A percentile compares a stretch with the other conserved stretches of the same genome.
phyloP scores from a whole-genome alignment of 1,284 basidiomycete species.

The Hemileia vastatrix region DNA sequence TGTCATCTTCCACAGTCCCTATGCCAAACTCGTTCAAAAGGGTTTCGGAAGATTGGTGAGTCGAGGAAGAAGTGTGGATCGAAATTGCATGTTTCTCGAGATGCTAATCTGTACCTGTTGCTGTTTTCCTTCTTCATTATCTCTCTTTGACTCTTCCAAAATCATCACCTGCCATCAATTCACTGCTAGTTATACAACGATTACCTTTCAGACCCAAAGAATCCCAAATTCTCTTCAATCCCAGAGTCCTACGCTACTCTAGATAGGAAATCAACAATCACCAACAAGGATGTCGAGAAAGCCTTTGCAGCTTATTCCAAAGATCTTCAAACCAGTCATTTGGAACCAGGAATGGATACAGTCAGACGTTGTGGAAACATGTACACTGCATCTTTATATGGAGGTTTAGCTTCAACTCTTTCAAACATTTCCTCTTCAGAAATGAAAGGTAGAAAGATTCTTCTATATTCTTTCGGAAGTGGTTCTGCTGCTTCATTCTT shows the following conservation, averaged over 20 bases:
- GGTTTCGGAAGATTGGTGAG: constrained; percentile 70
- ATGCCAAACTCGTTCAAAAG: constrained; percentile 97
- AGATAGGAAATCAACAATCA: constrained; percentile 62
- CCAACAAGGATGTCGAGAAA: constrained; percentile 92
- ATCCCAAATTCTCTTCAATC: constrained; percentile 64
- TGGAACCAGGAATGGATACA: too few species aligned
- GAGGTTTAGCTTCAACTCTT: constrained; percentile 74
- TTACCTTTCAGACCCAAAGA: constrained; percentile 68
- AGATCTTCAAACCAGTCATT: constrained; percentile 62
- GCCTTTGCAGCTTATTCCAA: constrained; percentile 65
- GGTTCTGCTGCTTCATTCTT: constrained; percentile 89
- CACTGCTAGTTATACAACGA: constrained; percentile 62
- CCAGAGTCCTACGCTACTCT: constrained; percentile 59
- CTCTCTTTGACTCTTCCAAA: background rate
- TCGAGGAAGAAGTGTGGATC: constrained; percentile 17
- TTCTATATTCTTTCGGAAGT: constrained; percentile 85
- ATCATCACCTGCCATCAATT: constrained; percentile 2
- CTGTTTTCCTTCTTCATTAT: background rate
- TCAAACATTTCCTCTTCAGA: constrained; percentile 58
- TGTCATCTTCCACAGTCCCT: constrained; percentile 55
- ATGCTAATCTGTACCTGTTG: constrained; percentile 3
- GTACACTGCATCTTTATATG: constrained; percentile 96
- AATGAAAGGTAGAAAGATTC: constrained; percentile 68
- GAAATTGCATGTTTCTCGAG: background rate
- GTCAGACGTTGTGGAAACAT: constrained; percentile 88